These are phyloP conservation scores for Uncinocarpus reesii DNA, from an alignment of 2,329 filamentous ascomycete species.

Conservation along the genomic window DNA sequence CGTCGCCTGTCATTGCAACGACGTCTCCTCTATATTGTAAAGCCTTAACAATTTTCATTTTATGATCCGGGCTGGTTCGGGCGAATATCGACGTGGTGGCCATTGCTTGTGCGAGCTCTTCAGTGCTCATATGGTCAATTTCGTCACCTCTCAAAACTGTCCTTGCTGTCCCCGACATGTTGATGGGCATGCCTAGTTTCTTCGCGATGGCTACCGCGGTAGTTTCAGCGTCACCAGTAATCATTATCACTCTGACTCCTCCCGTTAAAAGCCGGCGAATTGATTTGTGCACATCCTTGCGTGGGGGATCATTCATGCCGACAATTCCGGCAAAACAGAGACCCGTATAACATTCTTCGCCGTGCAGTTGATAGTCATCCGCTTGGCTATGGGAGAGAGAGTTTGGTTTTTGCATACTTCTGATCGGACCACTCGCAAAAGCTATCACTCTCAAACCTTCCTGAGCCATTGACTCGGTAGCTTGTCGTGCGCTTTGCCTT, in stretches of 20 bases:
- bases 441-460: constrained; percentile 84
- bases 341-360: constrained; percentile 68
- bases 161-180: constrained; percentile 44
- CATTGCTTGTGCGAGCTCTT: constrained; percentile 74
- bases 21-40: constrained; percentile 89
- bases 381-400: constrained; percentile 31
- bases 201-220: constrained; percentile 89
- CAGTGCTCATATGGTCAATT: constrained; percentile 81
- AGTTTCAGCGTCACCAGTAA: constrained; percentile 90
- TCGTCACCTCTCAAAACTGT: constrained; percentile 78
- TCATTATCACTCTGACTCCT: constrained; percentile 97
- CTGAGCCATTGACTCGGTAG: constrained; percentile 75
- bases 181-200: constrained; percentile 86
- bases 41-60: constrained; percentile 89
- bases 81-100: constrained; percentile 88
- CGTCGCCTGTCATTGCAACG: constrained; percentile 97
- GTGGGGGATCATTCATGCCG: constrained; percentile 93
- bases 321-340: constrained; percentile 86
- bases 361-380: constrained; percentile 25
- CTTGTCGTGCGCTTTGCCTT: constrained; percentile 62
- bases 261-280: constrained; percentile 86
- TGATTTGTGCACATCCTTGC: constrained; percentile 78
- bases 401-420: constrained; percentile 39
- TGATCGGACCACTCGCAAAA: constrained; percentile 75
- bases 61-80: constrained; percentile 91